Evolutionary conservation across 345 rosid genomes (phyloP).

Genomic region (Populus nigra): DNA sequence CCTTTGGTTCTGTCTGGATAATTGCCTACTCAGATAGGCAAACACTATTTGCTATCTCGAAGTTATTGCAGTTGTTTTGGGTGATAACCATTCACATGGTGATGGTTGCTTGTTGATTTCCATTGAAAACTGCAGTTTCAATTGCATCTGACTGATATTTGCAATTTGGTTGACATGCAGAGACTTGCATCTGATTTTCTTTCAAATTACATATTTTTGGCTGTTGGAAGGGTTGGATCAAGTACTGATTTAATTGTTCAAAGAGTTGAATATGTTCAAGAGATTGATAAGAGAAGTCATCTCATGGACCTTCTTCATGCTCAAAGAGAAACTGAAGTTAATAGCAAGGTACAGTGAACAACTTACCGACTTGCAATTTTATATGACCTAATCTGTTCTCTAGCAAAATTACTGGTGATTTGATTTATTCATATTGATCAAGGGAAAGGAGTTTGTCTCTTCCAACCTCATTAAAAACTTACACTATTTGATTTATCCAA

Average conservation of each 20-base stretch:
- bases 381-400: background rate
- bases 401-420: background rate
- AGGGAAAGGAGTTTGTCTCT: background rate
- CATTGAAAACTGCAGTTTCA: background rate
- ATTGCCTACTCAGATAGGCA: background rate
- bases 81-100: background rate
- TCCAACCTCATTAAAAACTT: background rate
- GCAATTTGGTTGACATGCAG: slow-evolving; percentile 42
- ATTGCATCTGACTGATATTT: slow-evolving; percentile 3
- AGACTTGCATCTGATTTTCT: slow-evolving; percentile 96
- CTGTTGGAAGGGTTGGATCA: slow-evolving; percentile 98
- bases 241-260: slow-evolving; percentile 96
- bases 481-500: background rate
- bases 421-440: background rate
- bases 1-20: background rate
- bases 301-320: slow-evolving; percentile 99
- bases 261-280: slow-evolving; percentile 92
- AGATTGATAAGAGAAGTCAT: slow-evolving; percentile 95
- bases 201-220: slow-evolving; percentile 76
- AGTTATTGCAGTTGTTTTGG: background rate
- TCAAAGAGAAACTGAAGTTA: slow-evolving; percentile 74
- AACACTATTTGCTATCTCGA: background rate
- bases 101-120: background rate
- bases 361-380: background rate
- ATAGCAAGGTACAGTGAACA: slow-evolving; percentile 62